These are phyloP conservation scores for Talaromyces proteolyticus DNA, from an alignment of 495 filamentous ascomycete species.

Conservation along the genomic window DNA sequence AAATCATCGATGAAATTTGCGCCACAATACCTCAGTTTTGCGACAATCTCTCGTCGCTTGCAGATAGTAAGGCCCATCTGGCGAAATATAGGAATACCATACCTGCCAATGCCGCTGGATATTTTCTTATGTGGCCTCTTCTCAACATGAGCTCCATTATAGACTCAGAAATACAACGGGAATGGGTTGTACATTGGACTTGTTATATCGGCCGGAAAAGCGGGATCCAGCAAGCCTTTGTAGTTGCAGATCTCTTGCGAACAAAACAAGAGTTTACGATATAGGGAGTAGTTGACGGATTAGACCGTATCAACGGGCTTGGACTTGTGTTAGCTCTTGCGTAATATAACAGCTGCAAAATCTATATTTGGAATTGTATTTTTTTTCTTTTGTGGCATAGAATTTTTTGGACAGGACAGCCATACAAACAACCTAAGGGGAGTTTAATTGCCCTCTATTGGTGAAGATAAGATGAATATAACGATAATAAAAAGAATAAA, in stretches of 20 bases:
- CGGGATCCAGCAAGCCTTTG: constrained; percentile 1
- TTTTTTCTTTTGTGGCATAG: too few relatives aligned
- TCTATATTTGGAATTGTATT: too few relatives aligned
- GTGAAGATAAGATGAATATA: too few relatives aligned
- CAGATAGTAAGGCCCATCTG: neutral
- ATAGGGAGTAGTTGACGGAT: too few relatives aligned
- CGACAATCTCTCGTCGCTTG: neutral
- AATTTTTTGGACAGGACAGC: too few relatives aligned
- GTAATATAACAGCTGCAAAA: too few relatives aligned
- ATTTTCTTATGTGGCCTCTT: constrained; percentile 2
- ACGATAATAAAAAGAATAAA: too few relatives aligned
- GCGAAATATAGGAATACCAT: neutral
- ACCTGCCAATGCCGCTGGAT: neutral
- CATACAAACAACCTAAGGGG: too few relatives aligned
- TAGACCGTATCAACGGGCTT: too few relatives aligned
- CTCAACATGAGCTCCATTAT: neutral
- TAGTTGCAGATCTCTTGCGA: neutral
- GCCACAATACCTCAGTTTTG: constrained; percentile 3
- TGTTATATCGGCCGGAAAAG: neutral
- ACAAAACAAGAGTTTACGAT: too few relatives aligned
- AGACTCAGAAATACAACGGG: neutral
- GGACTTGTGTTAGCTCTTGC: too few relatives aligned
- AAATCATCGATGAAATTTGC: neutral
- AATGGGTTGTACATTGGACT: neutral
- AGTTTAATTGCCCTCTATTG: too few relatives aligned